phyloP scores from a whole-genome alignment of 176 grass and related monocot genomes.

The Chrysopogon serrulatus region DNA sequence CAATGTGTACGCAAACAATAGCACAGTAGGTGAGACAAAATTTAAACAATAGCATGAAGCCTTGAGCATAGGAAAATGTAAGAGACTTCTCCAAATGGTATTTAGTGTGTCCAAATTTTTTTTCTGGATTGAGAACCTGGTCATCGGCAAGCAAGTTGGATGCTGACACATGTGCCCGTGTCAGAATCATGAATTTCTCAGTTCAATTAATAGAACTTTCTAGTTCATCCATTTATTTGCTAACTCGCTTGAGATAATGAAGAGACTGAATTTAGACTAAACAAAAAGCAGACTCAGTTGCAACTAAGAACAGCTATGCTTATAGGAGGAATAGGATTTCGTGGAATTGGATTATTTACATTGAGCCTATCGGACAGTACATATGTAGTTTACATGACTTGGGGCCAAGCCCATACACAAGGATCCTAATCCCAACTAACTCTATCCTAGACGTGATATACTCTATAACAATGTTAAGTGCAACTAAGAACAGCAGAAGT shows the following conservation, averaged over 20 bases:
- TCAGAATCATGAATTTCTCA: not conserved
- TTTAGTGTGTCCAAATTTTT: not conserved
- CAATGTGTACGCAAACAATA: not conserved
- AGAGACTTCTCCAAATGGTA: not conserved
- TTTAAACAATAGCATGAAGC: not conserved
- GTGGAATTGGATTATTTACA: no score
- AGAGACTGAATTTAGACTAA: not conserved
- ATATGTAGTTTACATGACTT: no score
- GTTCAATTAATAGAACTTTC: not conserved
- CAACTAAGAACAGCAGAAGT: not conserved
- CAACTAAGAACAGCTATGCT: not conserved
- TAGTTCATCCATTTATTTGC: not conserved
- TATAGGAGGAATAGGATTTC: not conserved
- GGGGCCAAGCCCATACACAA: no score
- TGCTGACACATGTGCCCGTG: not conserved
- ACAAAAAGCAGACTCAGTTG: not conserved
- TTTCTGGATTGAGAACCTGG: not conserved
- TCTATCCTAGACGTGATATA: no score
- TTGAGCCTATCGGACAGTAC: no score
- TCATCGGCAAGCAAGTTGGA: not conserved
- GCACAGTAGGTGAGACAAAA: not conserved
- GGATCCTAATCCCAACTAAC: no score
- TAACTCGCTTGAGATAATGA: not conserved
- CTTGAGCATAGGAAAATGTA: not conserved
- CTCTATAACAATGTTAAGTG: not conserved